A percentile compares a stretch with the other conserved stretches of the same genome.
Evolutionary conservation across 768 basidiomycete species (phyloP).

Genomic region (Boletus vinaceobasis): DNA sequence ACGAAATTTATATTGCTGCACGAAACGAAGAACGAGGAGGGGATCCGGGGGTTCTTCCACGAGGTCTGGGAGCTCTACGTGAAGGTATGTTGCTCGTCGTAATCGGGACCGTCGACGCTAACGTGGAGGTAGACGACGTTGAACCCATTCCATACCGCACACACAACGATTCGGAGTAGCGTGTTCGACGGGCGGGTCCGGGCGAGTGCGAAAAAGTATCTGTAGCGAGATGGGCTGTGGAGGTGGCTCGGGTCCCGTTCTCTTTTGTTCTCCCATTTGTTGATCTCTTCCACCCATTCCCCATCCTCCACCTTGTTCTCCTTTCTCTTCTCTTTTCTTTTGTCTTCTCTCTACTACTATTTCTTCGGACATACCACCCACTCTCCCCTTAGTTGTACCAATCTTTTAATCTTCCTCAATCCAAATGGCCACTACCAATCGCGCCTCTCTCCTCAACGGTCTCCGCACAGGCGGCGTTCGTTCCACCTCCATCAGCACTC

Average conservation of each 20-base stretch:
- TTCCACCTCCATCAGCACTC: conserved; percentile 55
- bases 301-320: background rate
- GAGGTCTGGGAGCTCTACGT: conserved; percentile 98
- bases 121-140: conserved; percentile 59
- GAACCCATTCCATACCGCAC: conserved; percentile 96
- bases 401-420: conserved; percentile 17
- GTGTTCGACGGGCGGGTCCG: conserved; percentile 84
- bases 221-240: conserved; percentile 37
- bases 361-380: background rate
- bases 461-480: conserved; percentile 90
- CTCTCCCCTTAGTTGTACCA: conserved; percentile 16
- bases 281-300: conserved; percentile 7
- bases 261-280: conserved; percentile 19
- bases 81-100: conserved; percentile 57
- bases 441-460: conserved; percentile 83
- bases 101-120: background rate
- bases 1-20: conserved; percentile 94
- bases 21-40: conserved; percentile 96
- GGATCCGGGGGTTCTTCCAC: conserved; percentile 86
- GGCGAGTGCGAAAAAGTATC: conserved; percentile 80
- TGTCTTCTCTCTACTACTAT: conserved; percentile 6
- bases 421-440: conserved; percentile 49
- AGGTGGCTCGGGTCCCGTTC: conserved; percentile 14
- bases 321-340: conserved; percentile 14
- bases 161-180: conserved; percentile 73